A percentile compares a stretch with the other conserved stretches of the same genome.
Evolutionary conservation across 2,329 filamentous ascomycete species (phyloP).

Genomic region (Pyrenochaeta sp.): DNA sequence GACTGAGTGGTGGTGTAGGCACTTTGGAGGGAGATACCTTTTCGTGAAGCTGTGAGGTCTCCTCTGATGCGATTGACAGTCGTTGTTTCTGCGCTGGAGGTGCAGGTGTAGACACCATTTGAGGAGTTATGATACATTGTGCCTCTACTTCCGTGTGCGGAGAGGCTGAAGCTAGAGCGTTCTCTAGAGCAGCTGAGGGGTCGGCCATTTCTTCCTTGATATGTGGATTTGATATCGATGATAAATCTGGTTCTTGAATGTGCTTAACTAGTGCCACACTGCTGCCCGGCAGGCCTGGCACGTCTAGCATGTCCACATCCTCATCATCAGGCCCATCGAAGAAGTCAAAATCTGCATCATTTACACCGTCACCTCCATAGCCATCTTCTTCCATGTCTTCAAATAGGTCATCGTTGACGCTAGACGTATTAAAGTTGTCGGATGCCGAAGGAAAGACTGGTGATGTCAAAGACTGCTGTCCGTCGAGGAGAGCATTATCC

Average conservation of each 20-base stretch:
- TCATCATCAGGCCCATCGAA: slow-evolving; percentile 71
- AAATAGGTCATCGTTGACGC: slow-evolving; percentile 66
- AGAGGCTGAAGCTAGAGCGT: slow-evolving; percentile 30
- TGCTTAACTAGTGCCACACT: slow-evolving; percentile 12
- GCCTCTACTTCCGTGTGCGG: slow-evolving; percentile 2
- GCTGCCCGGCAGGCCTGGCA: slow-evolving; percentile 23
- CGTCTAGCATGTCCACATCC: slow-evolving; percentile 47
- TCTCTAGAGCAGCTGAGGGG: slow-evolving; percentile 39
- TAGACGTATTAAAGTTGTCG: slow-evolving; percentile 33
- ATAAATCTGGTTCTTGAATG: neutral
- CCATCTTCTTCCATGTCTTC: slow-evolving; percentile 72
- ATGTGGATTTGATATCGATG: slow-evolving; percentile 4
- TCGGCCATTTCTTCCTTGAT: slow-evolving; percentile 36
- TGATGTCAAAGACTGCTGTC: slow-evolving; percentile 32
- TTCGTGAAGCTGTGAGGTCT: neutral
- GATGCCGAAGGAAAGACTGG: slow-evolving; percentile 28
- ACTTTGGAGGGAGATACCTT: slow-evolving; percentile 16
- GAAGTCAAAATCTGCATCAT: slow-evolving; percentile 84
- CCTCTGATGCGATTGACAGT: neutral
- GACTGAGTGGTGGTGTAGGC: slow-evolving; percentile 51
- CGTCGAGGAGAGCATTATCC: slow-evolving; percentile 26
- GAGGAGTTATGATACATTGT: slow-evolving; percentile 6
- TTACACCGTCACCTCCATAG: slow-evolving; percentile 78
- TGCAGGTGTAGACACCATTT: neutral
- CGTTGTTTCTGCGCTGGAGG: neutral